Percentiles rank a stretch among this genome's conserved stretches.
Evolutionary conservation across 2,329 filamentous ascomycete species (phyloP).

Genomic region (Emmonsia crescens): DNA sequence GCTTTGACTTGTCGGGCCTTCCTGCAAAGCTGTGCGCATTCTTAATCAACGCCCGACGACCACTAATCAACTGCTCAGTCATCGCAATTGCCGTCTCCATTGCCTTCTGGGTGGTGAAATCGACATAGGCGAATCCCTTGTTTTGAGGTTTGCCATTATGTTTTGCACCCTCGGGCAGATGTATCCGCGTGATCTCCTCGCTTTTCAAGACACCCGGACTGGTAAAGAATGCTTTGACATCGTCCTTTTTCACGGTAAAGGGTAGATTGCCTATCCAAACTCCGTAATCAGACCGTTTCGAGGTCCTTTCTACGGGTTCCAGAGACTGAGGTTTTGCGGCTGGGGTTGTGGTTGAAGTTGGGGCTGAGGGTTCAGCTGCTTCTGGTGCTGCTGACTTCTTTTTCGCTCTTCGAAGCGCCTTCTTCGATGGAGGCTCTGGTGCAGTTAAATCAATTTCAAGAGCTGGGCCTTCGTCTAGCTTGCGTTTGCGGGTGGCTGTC

Average conservation of each 20-base stretch:
- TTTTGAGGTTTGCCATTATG: constrained; percentile 50
- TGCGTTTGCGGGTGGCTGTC: constrained; percentile 49
- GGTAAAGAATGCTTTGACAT: constrained; percentile 70
- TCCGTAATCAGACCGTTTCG: constrained; percentile 62
- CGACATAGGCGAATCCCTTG: constrained; percentile 93
- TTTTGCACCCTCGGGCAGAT: constrained; percentile 57
- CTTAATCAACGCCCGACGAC: constrained; percentile 83
- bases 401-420: constrained; percentile 78
- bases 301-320: constrained; percentile 7
- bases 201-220: constrained; percentile 55
- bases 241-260: constrained; percentile 65
- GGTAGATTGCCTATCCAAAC: constrained; percentile 95
- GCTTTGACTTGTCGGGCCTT: constrained; percentile 58
- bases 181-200: constrained; percentile 69
- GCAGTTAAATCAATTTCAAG: constrained; percentile 81
- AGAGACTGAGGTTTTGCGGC: constrained; percentile 27
- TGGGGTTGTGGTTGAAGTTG: constrained; percentile 16
- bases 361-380: constrained; percentile 8
- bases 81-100: constrained; percentile 70
- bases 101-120: constrained; percentile 61
- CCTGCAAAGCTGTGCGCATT: constrained; percentile 82
- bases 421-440: constrained; percentile 94
- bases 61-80: constrained; percentile 69
- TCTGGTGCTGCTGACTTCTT: constrained; percentile 40
- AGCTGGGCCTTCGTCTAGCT: constrained; percentile 47